A percentile compares a stretch with the other conserved stretches of the same genome.
Evolutionary conservation across 805 yeast species (phyloP).

Genomic region (Wickerhamomyces canadensis): DNA sequence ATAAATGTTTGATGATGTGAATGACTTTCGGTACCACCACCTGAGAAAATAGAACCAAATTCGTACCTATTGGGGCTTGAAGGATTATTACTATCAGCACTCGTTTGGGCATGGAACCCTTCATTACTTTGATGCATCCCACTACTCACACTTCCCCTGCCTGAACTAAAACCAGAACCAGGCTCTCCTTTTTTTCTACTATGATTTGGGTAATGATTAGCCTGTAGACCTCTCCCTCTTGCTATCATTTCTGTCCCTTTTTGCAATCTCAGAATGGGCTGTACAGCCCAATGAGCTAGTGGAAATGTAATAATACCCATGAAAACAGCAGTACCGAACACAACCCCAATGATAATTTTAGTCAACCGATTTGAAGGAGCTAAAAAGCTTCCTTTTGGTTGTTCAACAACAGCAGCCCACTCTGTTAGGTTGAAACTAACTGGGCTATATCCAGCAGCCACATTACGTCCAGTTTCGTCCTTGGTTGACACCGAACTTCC

Average conservation of each 20-base stretch:
- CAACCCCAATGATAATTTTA: constrained; percentile 70
- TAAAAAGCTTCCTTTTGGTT: constrained; percentile 50
- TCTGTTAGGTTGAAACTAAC: constrained; percentile 37
- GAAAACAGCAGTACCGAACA: constrained; percentile 69
- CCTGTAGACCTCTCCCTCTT: constrained; percentile 34
- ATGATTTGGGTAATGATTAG: constrained; percentile 1
- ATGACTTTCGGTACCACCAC: too few relatives aligned
- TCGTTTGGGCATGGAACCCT: not conserved
- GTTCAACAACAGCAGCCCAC: constrained; percentile 78
- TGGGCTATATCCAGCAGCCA: constrained; percentile 54
- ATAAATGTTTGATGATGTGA: constrained; percentile 27
- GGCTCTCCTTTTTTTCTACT: constrained; percentile 6
- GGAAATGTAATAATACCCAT: constrained; percentile 77
- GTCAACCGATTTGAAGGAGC: constrained; percentile 58
- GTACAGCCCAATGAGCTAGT: constrained; percentile 75
- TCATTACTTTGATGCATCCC: not conserved
- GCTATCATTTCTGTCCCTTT: constrained; percentile 67
- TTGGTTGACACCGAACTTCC: constrained; percentile 38
- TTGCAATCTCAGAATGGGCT: constrained; percentile 75
- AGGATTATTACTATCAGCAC: too few relatives aligned
- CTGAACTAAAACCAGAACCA: constrained; percentile 5
- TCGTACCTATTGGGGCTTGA: constrained; percentile 6
- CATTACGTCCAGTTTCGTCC: constrained; percentile 30
- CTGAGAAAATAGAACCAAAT: constrained; percentile 12
- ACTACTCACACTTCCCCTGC: constrained; percentile 9